Evolutionary conservation across 345 rosid species (phyloP).

Genomic region (Citropsis articulata): DNA sequence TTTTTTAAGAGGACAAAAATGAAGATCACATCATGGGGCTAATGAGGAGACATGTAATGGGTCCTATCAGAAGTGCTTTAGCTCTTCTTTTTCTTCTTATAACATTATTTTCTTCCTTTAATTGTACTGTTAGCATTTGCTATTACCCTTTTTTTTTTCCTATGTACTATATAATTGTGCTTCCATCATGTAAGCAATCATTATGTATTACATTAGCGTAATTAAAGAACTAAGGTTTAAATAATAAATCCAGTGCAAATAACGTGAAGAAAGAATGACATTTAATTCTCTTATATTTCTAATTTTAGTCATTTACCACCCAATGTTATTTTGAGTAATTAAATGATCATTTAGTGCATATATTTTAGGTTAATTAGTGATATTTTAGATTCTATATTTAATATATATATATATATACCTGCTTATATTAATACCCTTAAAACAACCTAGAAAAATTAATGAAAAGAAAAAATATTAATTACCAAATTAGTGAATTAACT

Average conservation of each 20-base stretch:
- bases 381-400: too few species aligned
- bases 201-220: conserved; percentile 35
- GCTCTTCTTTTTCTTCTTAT: conserved; percentile 49
- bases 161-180: conserved; percentile 31
- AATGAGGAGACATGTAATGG: conserved; percentile 57
- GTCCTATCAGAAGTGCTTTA: conserved; percentile 64
- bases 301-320: too few species aligned
- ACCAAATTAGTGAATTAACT: too few species aligned
- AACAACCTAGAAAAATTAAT: too few species aligned
- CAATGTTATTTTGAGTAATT: too few species aligned
- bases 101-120: conserved; percentile 52
- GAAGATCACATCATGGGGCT: conserved; percentile 37
- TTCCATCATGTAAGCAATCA: conserved; percentile 62
- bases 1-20: conserved; percentile 5
- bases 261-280: background rate
- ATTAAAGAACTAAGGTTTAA: conserved; percentile 17
- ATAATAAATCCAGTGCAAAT: conserved; percentile 1
- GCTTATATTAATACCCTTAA: too few species aligned
- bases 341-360: too few species aligned
- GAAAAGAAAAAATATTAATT: too few species aligned
- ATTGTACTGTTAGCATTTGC: conserved; percentile 55
- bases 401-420: too few species aligned
- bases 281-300: background rate
- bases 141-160: conserved; percentile 22
- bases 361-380: too few species aligned